These are phyloP conservation scores for Monoraphidium neglectum DNA, from an alignment of 139 green algal genomes.

Conservation along the genomic window DNA sequence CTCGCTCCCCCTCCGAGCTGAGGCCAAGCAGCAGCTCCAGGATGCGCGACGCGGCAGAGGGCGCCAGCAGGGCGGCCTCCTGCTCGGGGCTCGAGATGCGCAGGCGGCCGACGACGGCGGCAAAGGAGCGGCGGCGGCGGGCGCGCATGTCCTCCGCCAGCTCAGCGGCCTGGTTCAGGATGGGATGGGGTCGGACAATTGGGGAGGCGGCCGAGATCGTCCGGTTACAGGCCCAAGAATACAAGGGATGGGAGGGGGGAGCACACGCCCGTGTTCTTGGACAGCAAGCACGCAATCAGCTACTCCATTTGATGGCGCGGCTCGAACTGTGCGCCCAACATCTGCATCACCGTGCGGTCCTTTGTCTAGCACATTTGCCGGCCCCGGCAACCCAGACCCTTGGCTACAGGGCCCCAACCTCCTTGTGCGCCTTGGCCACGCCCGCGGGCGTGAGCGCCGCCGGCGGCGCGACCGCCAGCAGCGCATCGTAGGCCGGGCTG, in stretches of 20 bases:
- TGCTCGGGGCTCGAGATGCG: constrained; percentile 40
- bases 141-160: constrained; percentile 33
- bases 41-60: constrained; percentile 44
- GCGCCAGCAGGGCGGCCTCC: constrained; percentile 43
- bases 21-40: constrained; percentile 52
- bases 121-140: constrained; percentile 40
- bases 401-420: not conserved
- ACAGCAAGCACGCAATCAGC: not conserved
- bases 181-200: not conserved
- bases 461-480: constrained; percentile 39
- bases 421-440: constrained; percentile 31
- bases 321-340: too few relatives aligned
- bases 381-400: not conserved
- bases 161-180: constrained; percentile 43
- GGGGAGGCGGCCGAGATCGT: too few relatives aligned
- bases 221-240: too few relatives aligned
- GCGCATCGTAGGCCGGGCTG: constrained; percentile 35
- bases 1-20: constrained; percentile 26
- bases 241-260: not conserved
- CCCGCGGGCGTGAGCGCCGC: constrained; percentile 48
- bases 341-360: too few relatives aligned
- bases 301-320: too few relatives aligned
- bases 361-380: too few relatives aligned
- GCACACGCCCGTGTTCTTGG: not conserved
- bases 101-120: constrained; percentile 43